Conservation (phyloP, 306 rosid genomes). For the Gastrolobium villosum region DNA sequence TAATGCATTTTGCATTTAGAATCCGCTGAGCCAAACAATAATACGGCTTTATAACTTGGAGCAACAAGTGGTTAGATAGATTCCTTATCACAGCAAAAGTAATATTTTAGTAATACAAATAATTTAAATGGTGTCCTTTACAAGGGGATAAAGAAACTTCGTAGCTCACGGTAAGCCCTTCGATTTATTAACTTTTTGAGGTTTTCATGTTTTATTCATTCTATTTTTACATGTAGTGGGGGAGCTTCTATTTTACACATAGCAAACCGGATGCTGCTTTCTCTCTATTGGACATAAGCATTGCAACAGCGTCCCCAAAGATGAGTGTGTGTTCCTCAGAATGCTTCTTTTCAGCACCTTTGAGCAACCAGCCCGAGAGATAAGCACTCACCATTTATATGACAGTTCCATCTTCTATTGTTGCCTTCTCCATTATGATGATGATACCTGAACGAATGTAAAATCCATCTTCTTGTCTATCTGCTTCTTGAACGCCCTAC, state of each 20-base stretch:
- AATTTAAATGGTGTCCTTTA: constrained; percentile 4
- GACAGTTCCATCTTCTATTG: constrained; percentile 72
- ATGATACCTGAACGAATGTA: constrained; percentile 90
- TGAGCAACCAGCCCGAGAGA: constrained; percentile 9
- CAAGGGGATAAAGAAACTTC: constrained; percentile 16
- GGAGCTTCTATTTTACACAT: constrained; percentile 53
- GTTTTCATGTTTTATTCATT: constrained; percentile 41
- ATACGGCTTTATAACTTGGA: background rate
- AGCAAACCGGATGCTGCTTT: constrained; percentile 36
- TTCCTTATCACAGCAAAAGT: background rate
- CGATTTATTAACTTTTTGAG: constrained; percentile 51
- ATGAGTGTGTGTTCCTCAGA: constrained; percentile 27
- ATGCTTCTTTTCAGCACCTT: constrained; percentile 40
- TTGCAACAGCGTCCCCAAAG: constrained; percentile 30
- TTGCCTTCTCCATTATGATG: constrained; percentile 76
- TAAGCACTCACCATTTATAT: constrained; percentile 55
- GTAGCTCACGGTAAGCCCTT: constrained; percentile 18
- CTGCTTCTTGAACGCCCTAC: constrained; percentile 90
- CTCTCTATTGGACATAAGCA: constrained; percentile 42
- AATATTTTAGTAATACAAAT: constrained; percentile 10
- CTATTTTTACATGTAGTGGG: constrained; percentile 46
- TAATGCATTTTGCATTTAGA: constrained; percentile 8
- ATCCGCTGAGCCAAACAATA: background rate
- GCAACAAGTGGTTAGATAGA: background rate
- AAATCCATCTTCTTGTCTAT: constrained; percentile 83